phyloP scores from a whole-genome alignment of 169 alveolate species.

The Plasmodium inui region DNA sequence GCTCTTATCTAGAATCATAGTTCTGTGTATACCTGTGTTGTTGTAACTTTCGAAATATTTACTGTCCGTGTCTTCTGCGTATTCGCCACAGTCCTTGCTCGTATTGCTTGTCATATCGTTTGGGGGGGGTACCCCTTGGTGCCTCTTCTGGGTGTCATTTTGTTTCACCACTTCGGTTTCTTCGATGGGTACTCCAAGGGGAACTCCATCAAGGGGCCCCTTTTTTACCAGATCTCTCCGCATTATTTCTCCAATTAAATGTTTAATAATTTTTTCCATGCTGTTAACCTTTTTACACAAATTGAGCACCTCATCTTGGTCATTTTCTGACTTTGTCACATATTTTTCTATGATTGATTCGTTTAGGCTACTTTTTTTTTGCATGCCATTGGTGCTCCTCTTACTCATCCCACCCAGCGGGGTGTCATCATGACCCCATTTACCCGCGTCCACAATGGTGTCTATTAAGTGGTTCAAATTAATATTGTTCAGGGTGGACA shows the following conservation, averaged over 20 bases:
- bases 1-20: slow-evolving; percentile 92
- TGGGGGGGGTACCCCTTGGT: neutral
- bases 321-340: slow-evolving; percentile 43
- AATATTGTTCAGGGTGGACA: slow-evolving; percentile 20
- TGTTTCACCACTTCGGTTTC: neutral
- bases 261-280: slow-evolving; percentile 67
- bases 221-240: slow-evolving; percentile 35
- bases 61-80: slow-evolving; percentile 49
- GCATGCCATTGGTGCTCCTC: neutral
- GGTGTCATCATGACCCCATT: neutral
- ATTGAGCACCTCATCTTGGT: slow-evolving; percentile 25
- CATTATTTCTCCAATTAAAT: slow-evolving; percentile 52
- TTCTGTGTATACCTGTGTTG: slow-evolving; percentile 91
- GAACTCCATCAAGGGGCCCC: neutral
- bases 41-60: slow-evolving; percentile 93
- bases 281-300: slow-evolving; percentile 49
- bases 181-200: neutral
- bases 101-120: neutral
- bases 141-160: neutral
- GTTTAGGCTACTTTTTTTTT: neutral
- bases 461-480: slow-evolving; percentile 55
- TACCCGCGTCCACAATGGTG: neutral
- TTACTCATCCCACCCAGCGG: neutral
- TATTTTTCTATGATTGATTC: slow-evolving; percentile 39
- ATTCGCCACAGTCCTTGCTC: neutral